Conservation (phyloP, 2,329 filamentous ascomycete genomes). For the Epichloe coenophiala region DNA sequence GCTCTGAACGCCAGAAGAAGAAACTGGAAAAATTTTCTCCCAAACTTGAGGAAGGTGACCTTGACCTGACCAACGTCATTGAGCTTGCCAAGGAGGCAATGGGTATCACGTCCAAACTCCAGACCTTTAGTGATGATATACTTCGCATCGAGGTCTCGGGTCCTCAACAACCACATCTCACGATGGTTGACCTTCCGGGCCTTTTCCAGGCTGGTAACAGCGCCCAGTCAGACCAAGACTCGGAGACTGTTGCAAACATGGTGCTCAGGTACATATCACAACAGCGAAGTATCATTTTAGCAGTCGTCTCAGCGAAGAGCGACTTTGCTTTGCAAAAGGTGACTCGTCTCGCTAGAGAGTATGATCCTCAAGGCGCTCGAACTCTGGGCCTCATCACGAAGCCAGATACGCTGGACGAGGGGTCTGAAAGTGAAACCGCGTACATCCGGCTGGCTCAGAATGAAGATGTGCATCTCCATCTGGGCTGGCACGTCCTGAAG, state of each 20-base stretch:
- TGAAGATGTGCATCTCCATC: conserved; percentile 29
- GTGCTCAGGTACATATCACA: conserved; percentile 44
- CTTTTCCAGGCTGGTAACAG: conserved; percentile 34
- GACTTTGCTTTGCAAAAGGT: conserved; percentile 47
- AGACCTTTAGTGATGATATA: conserved; percentile 31
- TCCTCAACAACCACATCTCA: conserved; percentile 36
- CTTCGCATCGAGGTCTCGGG: conserved; percentile 34
- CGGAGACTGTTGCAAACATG: conserved; percentile 30
- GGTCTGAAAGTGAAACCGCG: conserved; percentile 24
- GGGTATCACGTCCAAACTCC: conserved; percentile 26
- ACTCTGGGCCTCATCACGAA: conserved; percentile 46
- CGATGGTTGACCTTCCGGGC: conserved; percentile 45
- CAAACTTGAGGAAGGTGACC: neutral
- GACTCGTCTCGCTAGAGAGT: conserved; percentile 25
- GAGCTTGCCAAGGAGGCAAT: conserved; percentile 31
- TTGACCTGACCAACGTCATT: conserved; percentile 21
- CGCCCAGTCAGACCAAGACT: conserved; percentile 28
- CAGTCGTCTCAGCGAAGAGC: conserved; percentile 39
- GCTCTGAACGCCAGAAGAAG: conserved; percentile 13
- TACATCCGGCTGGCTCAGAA: conserved; percentile 32
- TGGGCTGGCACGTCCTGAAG: conserved; percentile 40
- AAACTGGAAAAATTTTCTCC: conserved; percentile 14
- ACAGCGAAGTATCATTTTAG: conserved; percentile 43
- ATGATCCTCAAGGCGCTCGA: conserved; percentile 19
- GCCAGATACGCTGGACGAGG: conserved; percentile 25